Evolutionary conservation across 805 yeast species (phyloP).

Genomic region (Yamadazyma laniorum): DNA sequence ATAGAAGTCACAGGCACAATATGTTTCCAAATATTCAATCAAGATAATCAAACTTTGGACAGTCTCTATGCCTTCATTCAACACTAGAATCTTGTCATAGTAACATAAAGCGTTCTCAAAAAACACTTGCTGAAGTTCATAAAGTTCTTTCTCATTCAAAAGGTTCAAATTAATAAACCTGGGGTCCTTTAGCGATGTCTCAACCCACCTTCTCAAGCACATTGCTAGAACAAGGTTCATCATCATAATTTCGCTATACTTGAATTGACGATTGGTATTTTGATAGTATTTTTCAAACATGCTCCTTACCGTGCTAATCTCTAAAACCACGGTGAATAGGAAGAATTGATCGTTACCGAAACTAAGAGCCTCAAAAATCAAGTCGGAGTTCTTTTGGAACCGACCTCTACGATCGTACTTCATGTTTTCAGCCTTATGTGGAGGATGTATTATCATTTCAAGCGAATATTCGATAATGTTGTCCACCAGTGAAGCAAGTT

Average conservation of each 20-base stretch:
- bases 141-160: constrained; percentile 12
- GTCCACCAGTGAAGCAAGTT: constrained; percentile 24
- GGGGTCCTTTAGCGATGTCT: constrained; percentile 10
- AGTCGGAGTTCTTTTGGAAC: constrained; percentile 12
- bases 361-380: constrained; percentile 27
- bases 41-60: constrained; percentile 51
- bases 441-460: constrained; percentile 11
- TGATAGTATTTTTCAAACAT: constrained; percentile 26
- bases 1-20: constrained; percentile 24
- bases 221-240: constrained; percentile 30
- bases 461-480: constrained; percentile 15
- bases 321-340: constrained; percentile 17
- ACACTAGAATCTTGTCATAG: constrained; percentile 47
- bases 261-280: constrained; percentile 13
- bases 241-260: constrained; percentile 27
- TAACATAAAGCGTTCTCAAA: constrained; percentile 42
- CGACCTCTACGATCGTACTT: constrained; percentile 15
- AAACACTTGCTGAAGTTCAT: constrained; percentile 15
- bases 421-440: constrained; percentile 13
- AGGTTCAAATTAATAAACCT: constrained; percentile 5
- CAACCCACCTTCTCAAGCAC: constrained; percentile 17
- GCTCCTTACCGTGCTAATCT: constrained; percentile 11
- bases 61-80: constrained; percentile 48
- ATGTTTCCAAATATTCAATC: constrained; percentile 31
- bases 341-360: constrained; percentile 18